Base-by-base conservation (phyloP, 192 early-diverging fungal genomes). In the Podila minutissima region DNA sequence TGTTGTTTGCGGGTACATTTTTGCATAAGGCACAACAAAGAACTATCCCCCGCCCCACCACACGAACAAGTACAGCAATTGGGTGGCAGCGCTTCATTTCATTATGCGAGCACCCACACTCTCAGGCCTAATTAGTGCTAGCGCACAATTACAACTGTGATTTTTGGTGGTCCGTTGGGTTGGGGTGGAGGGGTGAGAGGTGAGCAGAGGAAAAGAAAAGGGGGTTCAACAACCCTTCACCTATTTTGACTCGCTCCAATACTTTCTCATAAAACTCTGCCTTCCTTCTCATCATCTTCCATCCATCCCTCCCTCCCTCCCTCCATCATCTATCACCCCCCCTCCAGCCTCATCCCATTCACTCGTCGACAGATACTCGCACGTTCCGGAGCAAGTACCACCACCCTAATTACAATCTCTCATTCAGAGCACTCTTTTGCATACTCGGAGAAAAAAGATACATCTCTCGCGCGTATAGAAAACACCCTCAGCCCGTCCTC, bases 101-200 rank as follows among this genome's bases (percentile, higher is more conserved):
- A 46, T 10, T 46, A 17, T 12, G 41, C 41, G 41, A 46, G 41
- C 41, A 46, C 41, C 3, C 41, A 12, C 41, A 2, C 41, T 15
- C 41, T 17, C 7, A 15, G 2, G 15, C 41, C 41, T 4, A 46
- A 46, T 17, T 46, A 4, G 41, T 46, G 41, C 13, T 46, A 46
- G 41, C 15, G 41, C 41, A 46, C 41, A 37, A 37, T 46, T 46
- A 4, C 41, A 46, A 37, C 15, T 17, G 13, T 37, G 35, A 8
- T 37, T 46, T 46, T 46, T 46, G 41, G 41, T 46, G 11, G 41
- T 46, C 41, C 41, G 41, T 46, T 46, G 41, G 38, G 38, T 41
- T 41, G 61, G 61, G 33, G 31, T 38, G 61, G 32, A 26, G 55
- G 33, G 68, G 57, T 46, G 57, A 67, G 51, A 60, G 59, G 59